Percentiles rank a stretch among this genome's conserved stretches.
Conservation (phyloP, 176 grass and related monocot species). For the Sorghum bicolor region DNA sequence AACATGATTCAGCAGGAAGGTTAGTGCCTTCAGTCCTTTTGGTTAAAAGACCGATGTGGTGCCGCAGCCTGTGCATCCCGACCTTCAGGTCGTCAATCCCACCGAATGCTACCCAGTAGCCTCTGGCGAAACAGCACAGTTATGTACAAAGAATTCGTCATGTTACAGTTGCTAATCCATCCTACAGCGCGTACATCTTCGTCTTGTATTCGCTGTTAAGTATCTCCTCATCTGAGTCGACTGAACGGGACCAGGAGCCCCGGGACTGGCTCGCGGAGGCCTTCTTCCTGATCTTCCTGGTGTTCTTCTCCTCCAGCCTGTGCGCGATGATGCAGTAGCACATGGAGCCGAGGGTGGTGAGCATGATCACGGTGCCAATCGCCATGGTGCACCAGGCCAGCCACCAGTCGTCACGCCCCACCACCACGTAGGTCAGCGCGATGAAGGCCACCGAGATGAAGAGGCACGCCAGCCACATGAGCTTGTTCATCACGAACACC, state of each 20-base stretch:
- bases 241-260: slow-evolving; percentile 50
- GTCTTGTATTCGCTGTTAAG: slow-evolving; percentile 76
- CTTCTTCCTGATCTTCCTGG: slow-evolving; percentile 64
- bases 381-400: slow-evolving; percentile 93
- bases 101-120: neutral
- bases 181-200: slow-evolving; percentile 85
- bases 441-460: slow-evolving; percentile 82
- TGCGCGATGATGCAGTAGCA: slow-evolving; percentile 80
- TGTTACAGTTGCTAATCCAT: neutral
- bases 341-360: slow-evolving; percentile 78
- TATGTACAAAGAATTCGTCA: slow-evolving; percentile 26
- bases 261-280: slow-evolving; percentile 54
- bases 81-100: neutral
- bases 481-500: slow-evolving; percentile 97
- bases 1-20: neutral
- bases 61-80: neutral
- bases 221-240: slow-evolving; percentile 66
- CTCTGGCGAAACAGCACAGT: neutral
- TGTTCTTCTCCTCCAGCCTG: slow-evolving; percentile 69
- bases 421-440: slow-evolving; percentile 76
- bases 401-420: slow-evolving; percentile 64
- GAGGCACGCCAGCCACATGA: slow-evolving; percentile 94
- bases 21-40: neutral
- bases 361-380: slow-evolving; percentile 76
- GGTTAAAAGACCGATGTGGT: neutral